Conservation (phyloP, 169 alveolate genomes). For the Cryptosporidium baileyi region DNA sequence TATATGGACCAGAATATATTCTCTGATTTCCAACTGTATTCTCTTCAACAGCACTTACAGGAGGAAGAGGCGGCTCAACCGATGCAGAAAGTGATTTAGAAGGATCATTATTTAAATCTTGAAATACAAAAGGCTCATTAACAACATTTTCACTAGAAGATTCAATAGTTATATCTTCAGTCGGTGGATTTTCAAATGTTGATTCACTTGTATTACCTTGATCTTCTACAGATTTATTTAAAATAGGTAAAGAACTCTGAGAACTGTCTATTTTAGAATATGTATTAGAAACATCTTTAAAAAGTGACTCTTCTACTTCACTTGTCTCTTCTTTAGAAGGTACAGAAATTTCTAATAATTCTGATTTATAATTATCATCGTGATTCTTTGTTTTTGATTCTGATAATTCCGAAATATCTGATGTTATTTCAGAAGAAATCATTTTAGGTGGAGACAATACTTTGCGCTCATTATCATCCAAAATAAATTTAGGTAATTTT, state of each 20-base stretch:
- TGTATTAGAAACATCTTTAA: background rate
- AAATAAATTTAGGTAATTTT: conserved; percentile 13
- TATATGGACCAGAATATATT: conserved; percentile 50
- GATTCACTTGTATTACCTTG: background rate
- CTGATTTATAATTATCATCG: background rate
- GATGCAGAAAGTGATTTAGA: background rate
- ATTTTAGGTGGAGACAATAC: background rate
- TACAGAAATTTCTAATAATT: background rate
- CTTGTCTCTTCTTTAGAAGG: background rate
- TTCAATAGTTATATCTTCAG: background rate
- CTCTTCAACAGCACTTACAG: conserved; percentile 22
- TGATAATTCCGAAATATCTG: conserved; percentile 34
- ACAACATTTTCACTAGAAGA: background rate
- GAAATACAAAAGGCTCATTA: background rate
- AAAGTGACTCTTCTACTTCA: background rate
- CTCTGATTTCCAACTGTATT: conserved; percentile 40
- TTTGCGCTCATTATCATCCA: background rate
- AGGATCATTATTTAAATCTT: background rate
- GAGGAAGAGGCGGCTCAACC: conserved; percentile 63
- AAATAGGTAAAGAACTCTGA: too few relatives aligned
- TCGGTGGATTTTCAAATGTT: conserved; percentile 17
- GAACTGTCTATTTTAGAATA: too few relatives aligned
- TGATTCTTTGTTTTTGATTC: background rate
- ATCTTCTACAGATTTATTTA: background rate
- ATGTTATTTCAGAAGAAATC: background rate